These are phyloP conservation scores for Chalaropsis thielavioides DNA, from an alignment of 2,329 filamentous ascomycete genomes.

Conservation along the genomic window DNA sequence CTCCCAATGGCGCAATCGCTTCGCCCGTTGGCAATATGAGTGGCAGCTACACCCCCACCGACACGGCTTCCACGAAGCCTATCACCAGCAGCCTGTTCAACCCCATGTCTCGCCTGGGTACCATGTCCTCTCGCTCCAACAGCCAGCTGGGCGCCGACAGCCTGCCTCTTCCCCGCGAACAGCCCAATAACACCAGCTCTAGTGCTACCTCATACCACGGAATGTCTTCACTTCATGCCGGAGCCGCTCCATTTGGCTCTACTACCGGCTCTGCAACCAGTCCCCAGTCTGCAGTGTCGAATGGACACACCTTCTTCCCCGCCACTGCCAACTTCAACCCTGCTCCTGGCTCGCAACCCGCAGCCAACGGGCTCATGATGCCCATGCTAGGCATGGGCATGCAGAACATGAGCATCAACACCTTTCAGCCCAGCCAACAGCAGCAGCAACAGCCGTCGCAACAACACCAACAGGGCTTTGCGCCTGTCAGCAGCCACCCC, in stretches of 20 bases:
- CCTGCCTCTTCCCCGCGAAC: constrained; percentile 9
- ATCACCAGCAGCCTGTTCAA: constrained; percentile 10
- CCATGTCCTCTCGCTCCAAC: constrained; percentile 11
- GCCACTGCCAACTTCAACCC: constrained; percentile 22
- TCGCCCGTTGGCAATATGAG: constrained; percentile 12
- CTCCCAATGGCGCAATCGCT: constrained; percentile 14
- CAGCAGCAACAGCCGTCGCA: constrained; percentile 15
- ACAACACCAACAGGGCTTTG: neutral
- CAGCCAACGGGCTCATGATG: constrained; percentile 25
- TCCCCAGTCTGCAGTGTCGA: constrained; percentile 18
- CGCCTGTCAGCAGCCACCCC: neutral
- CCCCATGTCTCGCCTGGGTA: constrained; percentile 13
- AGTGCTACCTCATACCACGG: constrained; percentile 23
- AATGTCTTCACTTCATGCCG: constrained; percentile 48
- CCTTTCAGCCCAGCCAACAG: constrained; percentile 24
- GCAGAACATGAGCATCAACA: constrained; percentile 31
- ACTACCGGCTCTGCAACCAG: constrained; percentile 23
- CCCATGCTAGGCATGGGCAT: constrained; percentile 54
- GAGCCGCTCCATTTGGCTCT: constrained; percentile 64
- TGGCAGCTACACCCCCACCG: constrained; percentile 10
- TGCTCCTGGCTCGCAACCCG: constrained; percentile 20
- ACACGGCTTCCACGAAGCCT: neutral
- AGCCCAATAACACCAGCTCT: neutral
- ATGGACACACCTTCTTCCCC: constrained; percentile 25
- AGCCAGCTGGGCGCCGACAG: constrained; percentile 12